phyloP scores from a whole-genome alignment of 495 filamentous ascomycete species.

The Podospora didyma region DNA sequence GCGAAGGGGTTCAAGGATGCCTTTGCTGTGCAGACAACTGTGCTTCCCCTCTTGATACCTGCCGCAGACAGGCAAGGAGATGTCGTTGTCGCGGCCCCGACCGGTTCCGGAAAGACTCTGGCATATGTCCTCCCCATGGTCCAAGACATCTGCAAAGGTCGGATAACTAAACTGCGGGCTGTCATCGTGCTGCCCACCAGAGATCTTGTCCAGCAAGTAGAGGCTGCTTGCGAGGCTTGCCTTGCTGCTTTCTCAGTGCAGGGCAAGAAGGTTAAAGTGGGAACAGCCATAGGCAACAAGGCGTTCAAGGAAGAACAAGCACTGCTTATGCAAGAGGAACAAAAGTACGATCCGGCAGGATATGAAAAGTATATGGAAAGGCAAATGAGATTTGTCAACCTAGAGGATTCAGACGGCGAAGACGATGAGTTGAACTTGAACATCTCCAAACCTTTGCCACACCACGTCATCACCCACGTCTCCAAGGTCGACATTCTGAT shows the following conservation, averaged over 20 bases:
- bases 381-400: constrained; percentile 9
- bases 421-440: constrained; percentile 1
- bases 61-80: constrained; percentile 58
- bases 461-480: constrained; percentile 57
- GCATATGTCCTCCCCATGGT: constrained; percentile 86
- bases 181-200: constrained; percentile 85
- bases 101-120: constrained; percentile 90
- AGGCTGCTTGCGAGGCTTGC: constrained; percentile 66
- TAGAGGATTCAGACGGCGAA: constrained; percentile 23
- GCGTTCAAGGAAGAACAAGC: constrained; percentile 71
- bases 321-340: constrained; percentile 57
- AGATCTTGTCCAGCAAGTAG: constrained; percentile 82
- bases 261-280: constrained; percentile 66
- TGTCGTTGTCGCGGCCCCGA: constrained; percentile 81
- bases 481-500: constrained; percentile 86
- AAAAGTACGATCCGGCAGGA: constrained; percentile 38
- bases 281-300: constrained; percentile 75
- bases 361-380: constrained; percentile 24
- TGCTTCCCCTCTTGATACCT: constrained; percentile 73
- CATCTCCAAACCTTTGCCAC: constrained; percentile 39
- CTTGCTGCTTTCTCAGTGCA: constrained; percentile 42
- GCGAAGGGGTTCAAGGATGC: constrained; percentile 66
- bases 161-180: constrained; percentile 61
- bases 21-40: constrained; percentile 78
- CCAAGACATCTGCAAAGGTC: constrained; percentile 58